Conservation (phyloP, 2,329 filamentous ascomycete species). For the Aspergillus sp. region DNA sequence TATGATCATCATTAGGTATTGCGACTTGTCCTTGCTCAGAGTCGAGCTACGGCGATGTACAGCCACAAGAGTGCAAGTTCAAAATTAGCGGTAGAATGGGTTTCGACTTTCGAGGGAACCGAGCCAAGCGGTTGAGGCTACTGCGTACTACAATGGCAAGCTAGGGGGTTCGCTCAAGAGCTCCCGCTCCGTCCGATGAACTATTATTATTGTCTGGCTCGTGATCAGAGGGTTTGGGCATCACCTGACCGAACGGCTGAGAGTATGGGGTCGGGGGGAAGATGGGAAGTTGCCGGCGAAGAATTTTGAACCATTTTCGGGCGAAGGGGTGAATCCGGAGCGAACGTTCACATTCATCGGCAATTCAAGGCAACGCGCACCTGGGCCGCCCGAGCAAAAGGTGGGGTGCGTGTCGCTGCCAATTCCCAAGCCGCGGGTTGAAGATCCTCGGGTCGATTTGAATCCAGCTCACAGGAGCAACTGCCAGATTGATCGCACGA, state of each 20-base stretch:
- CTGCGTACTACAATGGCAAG: background rate
- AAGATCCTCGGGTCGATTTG: slow-evolving; percentile 1
- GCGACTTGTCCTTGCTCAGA: background rate
- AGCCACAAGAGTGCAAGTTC: too few relatives aligned
- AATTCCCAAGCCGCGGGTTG: slow-evolving; percentile 5
- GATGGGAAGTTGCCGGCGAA: slow-evolving; percentile 13
- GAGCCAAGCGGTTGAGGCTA: background rate
- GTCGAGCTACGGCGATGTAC: too few relatives aligned
- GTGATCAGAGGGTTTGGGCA: background rate
- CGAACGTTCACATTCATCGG: slow-evolving; percentile 18
- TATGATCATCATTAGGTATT: background rate
- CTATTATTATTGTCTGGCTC: background rate
- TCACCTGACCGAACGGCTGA: slow-evolving; percentile 5
- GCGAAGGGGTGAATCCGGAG: slow-evolving; percentile 31
- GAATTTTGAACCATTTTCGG: slow-evolving; percentile 27
- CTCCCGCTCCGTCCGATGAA: background rate
- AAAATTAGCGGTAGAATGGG: too few relatives aligned
- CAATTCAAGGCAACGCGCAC: slow-evolving; percentile 9
- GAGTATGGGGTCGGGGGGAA: slow-evolving; percentile 1
- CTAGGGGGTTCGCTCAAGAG: background rate
- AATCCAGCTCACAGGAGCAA: background rate
- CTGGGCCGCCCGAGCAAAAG: slow-evolving; percentile 4
- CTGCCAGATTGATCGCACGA: background rate
- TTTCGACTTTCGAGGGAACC: too few relatives aligned
- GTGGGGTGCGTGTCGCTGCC: slow-evolving; percentile 1